Base-by-base conservation (phyloP, 2,329 filamentous ascomycete genomes). In the Hypoxylon rubiginosum region DNA sequence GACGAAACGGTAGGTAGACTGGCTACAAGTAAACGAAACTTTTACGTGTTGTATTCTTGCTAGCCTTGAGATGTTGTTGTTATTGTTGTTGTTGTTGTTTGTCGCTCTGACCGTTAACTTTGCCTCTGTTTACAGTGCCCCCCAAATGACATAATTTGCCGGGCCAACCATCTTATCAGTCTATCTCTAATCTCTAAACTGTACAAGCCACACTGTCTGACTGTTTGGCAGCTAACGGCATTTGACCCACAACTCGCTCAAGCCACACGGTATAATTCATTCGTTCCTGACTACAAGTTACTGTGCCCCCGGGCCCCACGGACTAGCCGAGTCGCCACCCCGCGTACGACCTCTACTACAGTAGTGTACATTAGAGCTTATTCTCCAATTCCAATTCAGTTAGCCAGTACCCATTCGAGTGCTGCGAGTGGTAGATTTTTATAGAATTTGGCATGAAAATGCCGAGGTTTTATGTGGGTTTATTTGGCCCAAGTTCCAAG, bases 131-230 rank as follows among this genome's bases (percentile, higher is more conserved):
- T 69, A 73, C 46, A 30, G 57, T 49, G 15, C 26, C 21, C n/a
- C 36, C 49, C 2, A 43, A 59, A 72, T 72, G 71, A 72, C 70
- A 72, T 73, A 72, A 69, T 73, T 74, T 72, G 69, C 61, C 73
- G 30, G 71, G 73, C 70, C 73, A 75, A 74, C 73, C 46, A 64
- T 43, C 15, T 51, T 53, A 56, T 56, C 26, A 24, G 3, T 4
- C 11, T 34, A 34, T 41, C 52, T 43, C 21, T 24, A n/a, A n/a
- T n/a, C n/a, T n/a, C n/a, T n/a, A n/a, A n/a, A n/a, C n/a, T n/a
- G n/a, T n/a, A 11, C 21, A 17, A 4, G 21, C 21, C 43, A 15
- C 17, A 24, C 17, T 21, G 39, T 15, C 39, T 2, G 3, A 17
- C 13, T 19, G 10, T 15, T 28, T 6, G 24, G 9, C 45, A 48